phyloP scores from a whole-genome alignment of 371 early-diverging fungal genomes.

The Coemansia sp. region DNA sequence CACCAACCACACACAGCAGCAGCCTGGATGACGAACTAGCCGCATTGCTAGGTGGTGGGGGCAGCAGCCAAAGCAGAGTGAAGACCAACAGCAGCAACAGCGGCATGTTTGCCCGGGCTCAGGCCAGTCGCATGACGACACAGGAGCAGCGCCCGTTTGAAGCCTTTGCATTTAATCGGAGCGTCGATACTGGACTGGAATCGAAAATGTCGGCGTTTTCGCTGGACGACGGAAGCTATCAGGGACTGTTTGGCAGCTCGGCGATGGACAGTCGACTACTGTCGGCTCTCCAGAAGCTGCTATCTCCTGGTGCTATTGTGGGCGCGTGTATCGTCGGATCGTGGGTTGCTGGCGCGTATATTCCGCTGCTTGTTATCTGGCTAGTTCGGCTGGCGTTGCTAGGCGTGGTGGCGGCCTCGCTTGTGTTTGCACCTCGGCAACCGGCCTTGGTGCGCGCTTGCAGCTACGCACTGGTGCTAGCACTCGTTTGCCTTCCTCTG shows the following conservation, averaged over 20 bases:
- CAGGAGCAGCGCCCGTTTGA: slow-evolving; percentile 25
- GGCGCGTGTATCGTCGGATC: not conserved
- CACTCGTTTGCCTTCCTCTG: slow-evolving; percentile 1
- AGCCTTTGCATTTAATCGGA: slow-evolving; percentile 18
- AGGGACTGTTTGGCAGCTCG: slow-evolving; percentile 28
- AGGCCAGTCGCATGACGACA: not conserved
- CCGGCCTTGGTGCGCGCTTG: not conserved
- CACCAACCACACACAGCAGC: not conserved
- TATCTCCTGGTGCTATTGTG: not conserved
- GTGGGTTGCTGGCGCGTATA: slow-evolving; percentile 6
- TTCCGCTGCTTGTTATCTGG: slow-evolving; percentile 20
- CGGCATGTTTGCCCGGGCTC: slow-evolving; percentile 1
- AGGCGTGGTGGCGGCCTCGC: not conserved
- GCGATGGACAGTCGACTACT: slow-evolving; percentile 34
- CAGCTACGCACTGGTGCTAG: not conserved
- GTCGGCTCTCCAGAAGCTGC: slow-evolving; percentile 3
- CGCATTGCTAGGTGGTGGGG: slow-evolving; percentile 8
- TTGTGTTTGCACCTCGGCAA: not conserved
- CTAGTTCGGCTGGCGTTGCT: slow-evolving; percentile 10
- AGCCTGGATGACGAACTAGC: slow-evolving; percentile 25
- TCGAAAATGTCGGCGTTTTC: slow-evolving; percentile 36
- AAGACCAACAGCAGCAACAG: not conserved
- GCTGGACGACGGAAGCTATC: slow-evolving; percentile 38
- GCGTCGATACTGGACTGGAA: slow-evolving; percentile 29
- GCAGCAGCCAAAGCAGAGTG: not conserved